phyloP scores from a whole-genome alignment of 1,284 basidiomycete genomes.

The Leucoagaricus sp. region DNA sequence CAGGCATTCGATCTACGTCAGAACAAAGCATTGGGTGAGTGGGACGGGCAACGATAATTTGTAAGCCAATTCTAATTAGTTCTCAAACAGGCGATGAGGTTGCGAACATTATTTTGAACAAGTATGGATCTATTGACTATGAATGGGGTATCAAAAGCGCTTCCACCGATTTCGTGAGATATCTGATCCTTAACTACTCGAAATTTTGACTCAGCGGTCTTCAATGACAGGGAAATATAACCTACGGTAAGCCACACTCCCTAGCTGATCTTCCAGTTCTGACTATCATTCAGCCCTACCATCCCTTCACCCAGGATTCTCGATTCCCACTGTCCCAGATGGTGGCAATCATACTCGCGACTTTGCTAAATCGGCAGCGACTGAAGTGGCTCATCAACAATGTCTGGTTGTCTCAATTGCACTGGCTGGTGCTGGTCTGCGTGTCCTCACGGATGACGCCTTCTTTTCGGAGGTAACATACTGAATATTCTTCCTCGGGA shows the following conservation, averaged over 20 bases:
- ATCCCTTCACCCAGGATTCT: constrained; percentile 48
- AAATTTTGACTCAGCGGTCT: background rate
- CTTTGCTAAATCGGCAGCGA: constrained; percentile 57
- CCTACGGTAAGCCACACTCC: constrained; percentile 25
- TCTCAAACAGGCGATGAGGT: constrained; percentile 53
- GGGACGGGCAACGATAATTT: background rate
- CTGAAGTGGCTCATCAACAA: constrained; percentile 55
- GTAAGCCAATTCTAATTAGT: background rate
- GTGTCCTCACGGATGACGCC: constrained; percentile 54
- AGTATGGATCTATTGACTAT: constrained; percentile 55
- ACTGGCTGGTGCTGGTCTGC: constrained; percentile 57
- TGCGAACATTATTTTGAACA: constrained; percentile 49
- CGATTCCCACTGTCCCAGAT: constrained; percentile 55
- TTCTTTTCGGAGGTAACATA: constrained; percentile 43
- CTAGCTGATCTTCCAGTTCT: background rate
- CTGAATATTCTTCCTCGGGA: background rate
- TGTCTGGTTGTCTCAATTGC: constrained; percentile 59
- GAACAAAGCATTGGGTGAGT: constrained; percentile 57
- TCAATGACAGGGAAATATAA: constrained; percentile 45
- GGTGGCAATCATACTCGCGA: constrained; percentile 67
- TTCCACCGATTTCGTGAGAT: constrained; percentile 74
- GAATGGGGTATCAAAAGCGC: constrained; percentile 59
- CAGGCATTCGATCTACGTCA: constrained; percentile 63
- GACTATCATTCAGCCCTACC: constrained; percentile 37
- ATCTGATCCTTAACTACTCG: background rate